Conservation (phyloP, 768 basidiomycete genomes). For the Serendipita vermifera region DNA sequence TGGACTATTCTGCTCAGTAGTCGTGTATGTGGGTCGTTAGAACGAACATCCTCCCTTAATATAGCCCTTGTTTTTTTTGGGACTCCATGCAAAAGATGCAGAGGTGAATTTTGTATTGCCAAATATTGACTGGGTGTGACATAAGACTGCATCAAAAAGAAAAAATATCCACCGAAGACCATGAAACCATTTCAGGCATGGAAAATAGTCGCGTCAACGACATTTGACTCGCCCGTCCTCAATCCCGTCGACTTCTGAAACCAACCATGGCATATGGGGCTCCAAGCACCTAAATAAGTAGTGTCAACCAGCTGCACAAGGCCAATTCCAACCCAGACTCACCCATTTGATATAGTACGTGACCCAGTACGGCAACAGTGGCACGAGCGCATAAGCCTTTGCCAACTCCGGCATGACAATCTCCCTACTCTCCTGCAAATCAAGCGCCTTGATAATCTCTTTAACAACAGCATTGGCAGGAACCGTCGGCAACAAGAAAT, state of each 20-base stretch:
- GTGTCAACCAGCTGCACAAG: too few relatives aligned
- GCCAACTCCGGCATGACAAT: constrained; percentile 42
- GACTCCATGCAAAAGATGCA: neutral
- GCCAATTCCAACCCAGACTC: too few relatives aligned
- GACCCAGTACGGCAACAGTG: constrained; percentile 5
- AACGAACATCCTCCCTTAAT: neutral
- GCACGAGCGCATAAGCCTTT: neutral
- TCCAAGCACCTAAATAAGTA: too few relatives aligned
- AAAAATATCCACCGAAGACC: too few relatives aligned
- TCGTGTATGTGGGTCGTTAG: neutral
- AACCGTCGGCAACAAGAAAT: constrained; percentile 67
- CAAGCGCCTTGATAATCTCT: constrained; percentile 64
- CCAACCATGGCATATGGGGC: too few relatives aligned
- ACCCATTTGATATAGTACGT: constrained; percentile 4
- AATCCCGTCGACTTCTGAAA: too few relatives aligned
- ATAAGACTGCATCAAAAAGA: too few relatives aligned
- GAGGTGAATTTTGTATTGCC: neutral
- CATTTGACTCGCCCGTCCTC: too few relatives aligned
- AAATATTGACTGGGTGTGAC: too few relatives aligned
- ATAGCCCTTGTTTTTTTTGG: neutral
- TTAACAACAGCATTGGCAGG: constrained; percentile 67
- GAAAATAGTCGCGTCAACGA: too few relatives aligned
- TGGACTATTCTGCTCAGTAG: constrained; percentile 18
- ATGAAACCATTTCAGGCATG: too few relatives aligned
- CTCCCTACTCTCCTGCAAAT: constrained; percentile 61